Evolutionary conservation across 768 basidiomycete genomes (phyloP).

Genomic region (Pleurotus eryngii): DNA sequence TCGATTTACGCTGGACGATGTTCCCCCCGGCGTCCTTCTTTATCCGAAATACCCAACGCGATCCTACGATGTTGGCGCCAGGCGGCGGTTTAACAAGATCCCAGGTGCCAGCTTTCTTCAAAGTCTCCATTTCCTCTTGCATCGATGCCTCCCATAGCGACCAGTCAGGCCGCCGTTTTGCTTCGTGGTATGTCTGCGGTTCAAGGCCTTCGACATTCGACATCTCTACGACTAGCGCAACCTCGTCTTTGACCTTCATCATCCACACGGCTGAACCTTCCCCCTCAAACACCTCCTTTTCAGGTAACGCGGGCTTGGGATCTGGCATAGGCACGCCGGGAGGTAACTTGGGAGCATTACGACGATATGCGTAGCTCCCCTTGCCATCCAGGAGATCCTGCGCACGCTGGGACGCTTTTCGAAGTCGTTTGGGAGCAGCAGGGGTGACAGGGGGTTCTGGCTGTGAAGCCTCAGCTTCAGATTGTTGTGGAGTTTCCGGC

Average conservation of each 20-base stretch:
- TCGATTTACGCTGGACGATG: slow-evolving; percentile 29
- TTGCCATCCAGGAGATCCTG: background rate
- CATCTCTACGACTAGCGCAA: slow-evolving; percentile 19
- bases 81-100: slow-evolving; percentile 21
- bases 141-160: slow-evolving; percentile 24
- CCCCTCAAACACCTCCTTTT: slow-evolving; percentile 11
- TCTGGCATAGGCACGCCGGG: slow-evolving; percentile 10
- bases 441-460: too few relatives aligned
- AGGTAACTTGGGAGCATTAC: slow-evolving; percentile 4
- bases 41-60: slow-evolving; percentile 31
- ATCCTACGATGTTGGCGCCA: slow-evolving; percentile 21
- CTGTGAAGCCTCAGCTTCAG: background rate
- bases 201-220: slow-evolving; percentile 24
- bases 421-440: background rate
- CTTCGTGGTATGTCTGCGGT: slow-evolving; percentile 18
- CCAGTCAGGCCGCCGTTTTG: slow-evolving; percentile 20
- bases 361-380: background rate
- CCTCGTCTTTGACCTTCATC: slow-evolving; percentile 16
- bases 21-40: slow-evolving; percentile 31
- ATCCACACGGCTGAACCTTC: slow-evolving; percentile 12
- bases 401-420: background rate
- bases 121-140: slow-evolving; percentile 18
- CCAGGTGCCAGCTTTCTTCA: slow-evolving; percentile 26
- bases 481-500: background rate
- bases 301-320: background rate